Base-by-base conservation (phyloP, 495 filamentous ascomycete genomes). In the Penicillium subrubescens region DNA sequence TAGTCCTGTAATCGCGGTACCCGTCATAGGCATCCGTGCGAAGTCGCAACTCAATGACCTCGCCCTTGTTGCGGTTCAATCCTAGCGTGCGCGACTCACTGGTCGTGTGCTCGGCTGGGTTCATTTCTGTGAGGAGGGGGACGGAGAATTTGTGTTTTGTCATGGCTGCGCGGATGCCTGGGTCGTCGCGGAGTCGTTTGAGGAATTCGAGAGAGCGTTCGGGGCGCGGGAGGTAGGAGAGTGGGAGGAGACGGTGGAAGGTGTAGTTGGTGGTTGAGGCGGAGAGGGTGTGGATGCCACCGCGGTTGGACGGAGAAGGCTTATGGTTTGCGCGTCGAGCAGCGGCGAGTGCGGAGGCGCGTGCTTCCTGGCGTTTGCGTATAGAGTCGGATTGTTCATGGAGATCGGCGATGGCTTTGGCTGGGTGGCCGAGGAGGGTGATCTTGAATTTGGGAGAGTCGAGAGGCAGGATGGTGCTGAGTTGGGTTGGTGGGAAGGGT, bases 21-120 rank as follows among this genome's bases (percentile, higher is more conserved):
- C 95, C 95, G 75, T 97, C 94, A 74, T 94, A 94, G 15, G 91
- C 92, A 77, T 99, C 95, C 7, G 95, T 97, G 15, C 95, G 83
- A 41, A 99, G 75, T 0, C 95, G 81, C 55, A 99, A 78, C 85
- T 97, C 95, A 61, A 99, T 97, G 0, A 93, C 90, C 78, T 97
- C 89, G 59, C 95, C 95, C 8, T 81, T 78, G 71, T 97, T 97
- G 14, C 93, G 81, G 71, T 99, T 99, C 35, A 97, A 77, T 0
- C 95, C 95, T 4, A 98, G 79, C 37, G 90, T 96, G 46, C 92
- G 87, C 51, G 87, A 88, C 67, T 93, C 88, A 72, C 87, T 87
- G 17, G 86, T 90, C 3, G 94, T 97, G 73, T 97, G 89, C 61
- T 88, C 84, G 0, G 87, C 79, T 1, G 95, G 95, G 68, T 98